Base-by-base conservation (phyloP, 202 grass and related monocot species). In the Alloteropsis angusta region DNA sequence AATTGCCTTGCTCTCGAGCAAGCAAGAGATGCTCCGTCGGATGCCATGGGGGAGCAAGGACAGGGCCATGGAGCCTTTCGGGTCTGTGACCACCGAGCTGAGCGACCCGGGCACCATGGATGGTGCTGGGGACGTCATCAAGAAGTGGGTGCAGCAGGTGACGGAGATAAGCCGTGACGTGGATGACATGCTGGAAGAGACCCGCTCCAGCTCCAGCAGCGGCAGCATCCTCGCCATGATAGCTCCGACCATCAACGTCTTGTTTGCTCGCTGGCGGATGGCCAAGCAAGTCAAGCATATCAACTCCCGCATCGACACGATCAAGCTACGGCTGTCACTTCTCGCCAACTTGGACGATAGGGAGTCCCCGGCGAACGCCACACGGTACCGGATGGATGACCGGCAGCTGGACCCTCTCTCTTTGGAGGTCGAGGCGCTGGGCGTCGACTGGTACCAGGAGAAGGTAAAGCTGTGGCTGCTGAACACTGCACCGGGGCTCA, bases 371-470 rank as follows among this genome's bases (percentile, higher is more conserved):
- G 82, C 82, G 12, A 80, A 74, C 46, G 34, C 76, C 28, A 74
- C 83, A 9, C 61, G 67, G 60, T 73, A 80, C 45, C 50, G 68
- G 75, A 56, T 76, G 70, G 75, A 80, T 11, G 81, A 84, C 78
- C 52, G 54, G 4, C 81, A 84, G 68, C 39, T 84, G 22, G 86
- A 72, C 53, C 39, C 64, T 53, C 50, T 88, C 42, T 84, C 63
- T 12, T 37, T 84, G 42, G 81, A 88, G 68, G 60, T 77, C 21
- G 64, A 88, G 10, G 49, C 80, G 16, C 68, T 88, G 18, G 81
- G 86, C 43, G 57, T 80, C 3, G 50, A 67, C 17, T 38, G n/a
- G 37, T 63, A 6, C 12, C 35, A 44, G 36, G 68, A 2, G 52
- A 66, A 56, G 56, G 32, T 41, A 60, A 14, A 56, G 1, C 23